Percentiles rank a stretch among this genome's conserved stretches.
Conservation (phyloP, 2,329 filamentous ascomycete species). For the Calycina marina region DNA sequence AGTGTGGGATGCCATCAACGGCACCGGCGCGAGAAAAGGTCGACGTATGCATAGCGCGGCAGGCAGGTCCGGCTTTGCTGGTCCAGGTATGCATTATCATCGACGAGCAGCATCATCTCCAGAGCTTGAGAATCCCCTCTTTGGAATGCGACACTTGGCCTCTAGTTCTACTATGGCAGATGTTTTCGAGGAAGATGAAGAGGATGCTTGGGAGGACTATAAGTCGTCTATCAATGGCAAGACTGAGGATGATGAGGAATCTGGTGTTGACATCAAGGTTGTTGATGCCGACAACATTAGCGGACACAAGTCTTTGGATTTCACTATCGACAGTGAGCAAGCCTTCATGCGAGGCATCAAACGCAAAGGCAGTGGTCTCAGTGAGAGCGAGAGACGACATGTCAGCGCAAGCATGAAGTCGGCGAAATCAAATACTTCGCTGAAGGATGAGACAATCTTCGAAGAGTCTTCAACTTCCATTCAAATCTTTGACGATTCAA, state of each 20-base stretch:
- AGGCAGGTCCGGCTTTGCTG: constrained; percentile 51
- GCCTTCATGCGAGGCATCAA: constrained; percentile 22
- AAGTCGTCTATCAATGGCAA: constrained; percentile 21
- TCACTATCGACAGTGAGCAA: constrained; percentile 24
- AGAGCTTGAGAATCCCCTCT: constrained; percentile 58
- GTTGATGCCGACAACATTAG: constrained; percentile 28
- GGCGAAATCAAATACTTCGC: constrained; percentile 33
- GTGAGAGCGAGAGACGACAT: constrained; percentile 26
- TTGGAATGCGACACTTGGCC: constrained; percentile 42
- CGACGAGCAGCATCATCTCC: constrained; percentile 69
- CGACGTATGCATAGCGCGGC: constrained; percentile 58
- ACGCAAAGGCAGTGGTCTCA: constrained; percentile 32
- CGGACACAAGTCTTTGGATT: constrained; percentile 27
- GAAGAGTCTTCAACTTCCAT: constrained; percentile 29
- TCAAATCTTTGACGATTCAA: constrained; percentile 26
- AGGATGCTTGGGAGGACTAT: constrained; percentile 32
- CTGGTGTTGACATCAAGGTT: constrained; percentile 30
- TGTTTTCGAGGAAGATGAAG: constrained; percentile 74
- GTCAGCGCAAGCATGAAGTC: constrained; percentile 27
- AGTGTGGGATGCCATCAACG: constrained; percentile 54
- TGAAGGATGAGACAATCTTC: constrained; percentile 36
- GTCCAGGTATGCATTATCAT: constrained; percentile 61
- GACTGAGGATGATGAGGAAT: constrained; percentile 23
- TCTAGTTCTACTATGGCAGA: constrained; percentile 68
- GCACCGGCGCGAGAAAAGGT: constrained; percentile 34